Evolutionary conservation across 306 rosid genomes (phyloP).

Genomic region (Alnus glutinosa): DNA sequence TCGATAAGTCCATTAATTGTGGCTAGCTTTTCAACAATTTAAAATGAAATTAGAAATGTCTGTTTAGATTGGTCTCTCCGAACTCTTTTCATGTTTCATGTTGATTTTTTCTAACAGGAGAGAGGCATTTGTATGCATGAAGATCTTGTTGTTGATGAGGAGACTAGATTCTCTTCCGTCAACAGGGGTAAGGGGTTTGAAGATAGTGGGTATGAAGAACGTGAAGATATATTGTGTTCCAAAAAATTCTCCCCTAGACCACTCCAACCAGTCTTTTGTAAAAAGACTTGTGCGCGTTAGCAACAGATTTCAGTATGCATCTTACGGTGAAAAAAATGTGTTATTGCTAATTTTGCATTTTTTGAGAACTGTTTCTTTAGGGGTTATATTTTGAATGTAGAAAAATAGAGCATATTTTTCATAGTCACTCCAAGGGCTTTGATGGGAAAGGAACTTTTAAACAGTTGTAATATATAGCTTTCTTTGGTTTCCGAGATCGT

Average conservation of each 20-base stretch:
- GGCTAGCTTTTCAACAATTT: background rate
- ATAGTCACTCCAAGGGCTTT: slow-evolving; percentile 7
- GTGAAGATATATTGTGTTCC: too few species aligned
- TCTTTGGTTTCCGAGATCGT: background rate
- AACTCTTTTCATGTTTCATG: too few species aligned
- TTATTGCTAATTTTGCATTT: too few species aligned
- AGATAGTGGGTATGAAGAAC: too few species aligned
- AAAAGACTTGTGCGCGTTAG: background rate
- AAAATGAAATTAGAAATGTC: background rate
- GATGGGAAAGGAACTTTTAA: background rate
- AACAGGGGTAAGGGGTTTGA: too few species aligned
- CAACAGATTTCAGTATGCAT: background rate
- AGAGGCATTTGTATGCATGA: too few species aligned
- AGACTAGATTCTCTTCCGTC: too few species aligned
- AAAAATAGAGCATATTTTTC: too few species aligned
- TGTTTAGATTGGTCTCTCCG: background rate
- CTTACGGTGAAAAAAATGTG: background rate
- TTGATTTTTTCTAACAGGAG: too few species aligned
- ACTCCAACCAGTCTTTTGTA: background rate
- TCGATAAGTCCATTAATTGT: background rate
- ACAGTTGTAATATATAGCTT: slow-evolving; percentile 3
- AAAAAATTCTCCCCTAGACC: background rate
- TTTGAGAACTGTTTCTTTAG: background rate
- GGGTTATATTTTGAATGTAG: background rate
- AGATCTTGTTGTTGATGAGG: too few species aligned